Conservation (phyloP, 352 stramenopile genomes). For the Phytophthora syringae region DNA sequence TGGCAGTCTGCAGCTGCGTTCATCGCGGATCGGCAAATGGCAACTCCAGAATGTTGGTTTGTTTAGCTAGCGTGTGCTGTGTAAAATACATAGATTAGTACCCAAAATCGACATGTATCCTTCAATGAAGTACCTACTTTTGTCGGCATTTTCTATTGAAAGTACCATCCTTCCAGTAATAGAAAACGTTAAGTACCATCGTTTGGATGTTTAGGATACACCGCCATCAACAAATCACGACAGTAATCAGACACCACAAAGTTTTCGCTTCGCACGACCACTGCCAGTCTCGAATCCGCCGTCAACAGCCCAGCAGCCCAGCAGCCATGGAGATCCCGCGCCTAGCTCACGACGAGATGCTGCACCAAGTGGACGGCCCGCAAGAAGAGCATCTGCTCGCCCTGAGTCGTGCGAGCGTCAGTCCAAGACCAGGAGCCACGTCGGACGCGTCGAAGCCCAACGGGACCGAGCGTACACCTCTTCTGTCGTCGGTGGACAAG, state of each 20-base stretch:
- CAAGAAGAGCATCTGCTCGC: slow-evolving; percentile 43
- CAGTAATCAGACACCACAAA: slow-evolving; percentile 13
- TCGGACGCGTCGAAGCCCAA: slow-evolving; percentile 3
- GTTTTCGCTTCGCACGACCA: neutral
- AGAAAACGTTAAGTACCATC: too few relatives aligned
- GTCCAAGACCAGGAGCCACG: slow-evolving; percentile 9
- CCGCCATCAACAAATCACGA: too few relatives aligned
- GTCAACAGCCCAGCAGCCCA: slow-evolving; percentile 1
- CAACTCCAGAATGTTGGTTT: slow-evolving; percentile 13
- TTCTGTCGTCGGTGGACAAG: slow-evolving; percentile 35
- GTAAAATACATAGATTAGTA: too few relatives aligned
- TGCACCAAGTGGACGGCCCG: slow-evolving; percentile 53
- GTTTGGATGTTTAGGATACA: too few relatives aligned
- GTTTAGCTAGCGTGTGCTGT: too few relatives aligned
- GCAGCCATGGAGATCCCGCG: slow-evolving; percentile 53
- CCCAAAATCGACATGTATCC: too few relatives aligned
- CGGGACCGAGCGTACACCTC: slow-evolving; percentile 27
- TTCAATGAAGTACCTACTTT: too few relatives aligned
- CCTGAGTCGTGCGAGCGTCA: slow-evolving; percentile 20
- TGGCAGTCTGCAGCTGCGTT: slow-evolving; percentile 26
- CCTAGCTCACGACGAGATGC: slow-evolving; percentile 57
- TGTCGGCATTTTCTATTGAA: too few relatives aligned
- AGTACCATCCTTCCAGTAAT: too few relatives aligned
- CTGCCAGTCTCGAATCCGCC: slow-evolving; percentile 25
- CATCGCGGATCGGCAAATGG: slow-evolving; percentile 17